A percentile compares a stretch with the other conserved stretches of the same genome.
Evolutionary conservation across 176 grass and related monocot species (phyloP).

Genomic region (Carex pumila): DNA sequence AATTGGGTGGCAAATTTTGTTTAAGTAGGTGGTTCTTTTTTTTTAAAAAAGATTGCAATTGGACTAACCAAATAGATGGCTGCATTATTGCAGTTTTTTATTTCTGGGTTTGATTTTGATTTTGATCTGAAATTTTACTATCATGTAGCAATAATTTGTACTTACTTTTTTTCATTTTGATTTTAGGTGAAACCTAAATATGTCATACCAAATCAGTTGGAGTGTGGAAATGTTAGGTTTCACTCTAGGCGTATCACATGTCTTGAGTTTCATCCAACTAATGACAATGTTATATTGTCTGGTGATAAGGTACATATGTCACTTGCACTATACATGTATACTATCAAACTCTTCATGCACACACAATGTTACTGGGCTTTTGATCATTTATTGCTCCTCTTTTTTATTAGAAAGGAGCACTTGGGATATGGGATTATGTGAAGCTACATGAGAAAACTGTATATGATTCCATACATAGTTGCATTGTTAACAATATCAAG

Average conservation of each 20-base stretch:
- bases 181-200: slow-evolving; percentile 57
- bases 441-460: slow-evolving; percentile 79
- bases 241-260: slow-evolving; percentile 75
- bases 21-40: background rate
- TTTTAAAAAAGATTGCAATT: background rate
- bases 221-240: slow-evolving; percentile 83
- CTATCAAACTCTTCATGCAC: slow-evolving; percentile 5
- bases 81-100: background rate
- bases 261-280: slow-evolving; percentile 91
- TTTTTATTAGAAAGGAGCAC: slow-evolving; percentile 62
- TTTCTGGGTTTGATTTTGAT: background rate
- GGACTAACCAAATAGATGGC: background rate
- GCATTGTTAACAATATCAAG: slow-evolving; percentile 91
- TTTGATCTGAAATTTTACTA: background rate
- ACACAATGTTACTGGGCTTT: background rate
- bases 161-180: background rate
- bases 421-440: slow-evolving; percentile 90
- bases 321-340: background rate
- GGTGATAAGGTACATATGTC: slow-evolving; percentile 71
- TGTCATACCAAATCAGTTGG: slow-evolving; percentile 65
- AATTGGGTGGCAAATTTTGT: background rate
- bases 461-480: slow-evolving; percentile 79
- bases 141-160: background rate
- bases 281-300: slow-evolving; percentile 65
- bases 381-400: background rate